Conservation (phyloP, 495 filamentous ascomycete genomes). For the Bathelium albidoporum region DNA sequence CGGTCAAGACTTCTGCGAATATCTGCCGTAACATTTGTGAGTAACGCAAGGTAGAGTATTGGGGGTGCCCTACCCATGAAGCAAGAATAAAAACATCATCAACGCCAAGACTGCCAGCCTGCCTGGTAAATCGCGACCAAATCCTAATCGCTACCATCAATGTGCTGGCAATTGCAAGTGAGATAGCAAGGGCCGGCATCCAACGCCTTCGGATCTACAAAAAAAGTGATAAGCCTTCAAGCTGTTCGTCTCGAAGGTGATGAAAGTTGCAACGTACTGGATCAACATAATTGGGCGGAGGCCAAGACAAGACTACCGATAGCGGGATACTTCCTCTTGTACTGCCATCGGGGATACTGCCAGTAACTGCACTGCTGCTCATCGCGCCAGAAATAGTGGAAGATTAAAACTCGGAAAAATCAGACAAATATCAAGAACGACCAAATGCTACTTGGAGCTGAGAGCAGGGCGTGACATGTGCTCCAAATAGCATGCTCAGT, state of each 20-base stretch:
- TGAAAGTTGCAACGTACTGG: neutral
- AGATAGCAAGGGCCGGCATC: slow-evolving; percentile 10
- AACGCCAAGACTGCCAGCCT: slow-evolving; percentile 14
- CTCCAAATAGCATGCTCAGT: neutral
- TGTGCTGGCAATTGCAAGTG: slow-evolving; percentile 11
- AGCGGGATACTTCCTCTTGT: slow-evolving; percentile 1
- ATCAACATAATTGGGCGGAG: slow-evolving; percentile 8
- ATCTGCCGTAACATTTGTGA: slow-evolving; percentile 1
- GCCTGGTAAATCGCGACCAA: slow-evolving; percentile 12
- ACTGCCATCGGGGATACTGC: neutral
- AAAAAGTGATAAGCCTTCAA: neutral
- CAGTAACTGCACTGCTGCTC: neutral
- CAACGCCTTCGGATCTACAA: neutral
- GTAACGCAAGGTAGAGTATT: neutral
- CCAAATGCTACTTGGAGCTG: neutral
- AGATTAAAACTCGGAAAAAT: neutral
- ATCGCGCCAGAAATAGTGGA: neutral
- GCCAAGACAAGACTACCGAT: slow-evolving; percentile 10
- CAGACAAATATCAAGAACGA: neutral
- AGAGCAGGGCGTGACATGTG: neutral
- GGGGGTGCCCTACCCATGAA: slow-evolving; percentile 1
- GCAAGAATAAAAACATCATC: slow-evolving; percentile 17
- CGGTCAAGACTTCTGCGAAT: slow-evolving; percentile 3
- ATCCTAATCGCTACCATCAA: slow-evolving; percentile 11
- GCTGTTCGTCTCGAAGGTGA: neutral